Percentiles rank a stretch among this genome's conserved stretches.
phyloP scores from a whole-genome alignment of 2,329 filamentous ascomycete species.

The Fusarium clavum region DNA sequence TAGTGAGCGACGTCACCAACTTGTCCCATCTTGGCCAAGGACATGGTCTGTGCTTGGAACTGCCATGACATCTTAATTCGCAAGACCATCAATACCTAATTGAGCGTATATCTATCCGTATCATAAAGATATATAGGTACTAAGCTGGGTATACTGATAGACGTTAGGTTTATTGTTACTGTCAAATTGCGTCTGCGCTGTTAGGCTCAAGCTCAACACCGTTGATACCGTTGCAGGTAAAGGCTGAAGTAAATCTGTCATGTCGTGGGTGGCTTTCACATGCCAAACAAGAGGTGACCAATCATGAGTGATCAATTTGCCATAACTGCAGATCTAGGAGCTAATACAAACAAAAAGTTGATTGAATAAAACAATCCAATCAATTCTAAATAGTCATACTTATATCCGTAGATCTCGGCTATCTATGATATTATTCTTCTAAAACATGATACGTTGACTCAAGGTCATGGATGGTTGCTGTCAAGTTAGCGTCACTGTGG shows the following conservation, averaged over 20 bases:
- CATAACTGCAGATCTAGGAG: not conserved
- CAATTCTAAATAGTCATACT: not conserved
- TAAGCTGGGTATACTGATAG: not conserved
- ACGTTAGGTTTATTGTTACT: not conserved
- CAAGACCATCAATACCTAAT: not conserved
- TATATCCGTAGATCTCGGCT: not conserved
- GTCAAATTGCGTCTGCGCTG: not conserved
- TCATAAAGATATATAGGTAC: too few species aligned
- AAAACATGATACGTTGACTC: not conserved
- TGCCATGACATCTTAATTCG: not conserved
- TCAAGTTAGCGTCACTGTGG: slow-evolving; percentile 34
- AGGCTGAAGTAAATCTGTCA: not conserved
- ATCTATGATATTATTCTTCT: not conserved
- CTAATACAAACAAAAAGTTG: not conserved
- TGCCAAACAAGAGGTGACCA: not conserved
- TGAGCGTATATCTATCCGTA: not conserved
- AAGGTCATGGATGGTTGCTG: slow-evolving; percentile 12
- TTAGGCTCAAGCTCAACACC: not conserved
- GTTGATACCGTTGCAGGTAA: not conserved
- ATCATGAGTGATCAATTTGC: not conserved
- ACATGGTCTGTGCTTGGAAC: slow-evolving; percentile 16
- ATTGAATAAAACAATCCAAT: not conserved
- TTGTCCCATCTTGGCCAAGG: not conserved
- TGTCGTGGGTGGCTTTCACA: slow-evolving; percentile 13
- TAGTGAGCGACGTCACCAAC: slow-evolving; percentile 38